A percentile compares a stretch with the other conserved stretches of the same genome.
Evolutionary conservation across 345 rosid genomes (phyloP).

Genomic region (Aegle marmelos): DNA sequence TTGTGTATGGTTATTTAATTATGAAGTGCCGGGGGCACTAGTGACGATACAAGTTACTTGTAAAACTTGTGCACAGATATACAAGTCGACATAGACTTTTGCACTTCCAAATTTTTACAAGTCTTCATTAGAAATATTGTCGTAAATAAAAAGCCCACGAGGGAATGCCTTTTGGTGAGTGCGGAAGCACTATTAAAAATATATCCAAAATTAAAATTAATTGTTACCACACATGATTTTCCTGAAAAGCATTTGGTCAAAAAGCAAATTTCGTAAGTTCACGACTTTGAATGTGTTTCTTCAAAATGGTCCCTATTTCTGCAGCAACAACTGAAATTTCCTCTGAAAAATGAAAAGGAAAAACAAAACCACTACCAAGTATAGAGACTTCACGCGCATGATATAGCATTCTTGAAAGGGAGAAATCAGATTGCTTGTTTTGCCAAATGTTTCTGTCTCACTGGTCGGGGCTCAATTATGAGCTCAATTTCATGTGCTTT

Average conservation of each 20-base stretch:
- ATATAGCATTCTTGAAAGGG: neutral
- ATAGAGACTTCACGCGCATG: neutral
- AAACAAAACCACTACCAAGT: neutral
- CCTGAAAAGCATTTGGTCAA: constrained; percentile 5
- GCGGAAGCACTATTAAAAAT: neutral
- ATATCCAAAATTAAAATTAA: neutral
- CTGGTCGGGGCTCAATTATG: neutral
- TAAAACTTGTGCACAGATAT: constrained; percentile 28
- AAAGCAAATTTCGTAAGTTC: neutral
- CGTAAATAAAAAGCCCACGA: neutral
- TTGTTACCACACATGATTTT: constrained; percentile 8
- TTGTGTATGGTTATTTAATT: neutral
- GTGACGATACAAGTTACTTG: constrained; percentile 24
- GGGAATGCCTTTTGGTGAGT: neutral
- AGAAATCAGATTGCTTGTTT: neutral
- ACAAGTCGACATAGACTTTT: constrained; percentile 6
- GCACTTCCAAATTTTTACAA: neutral
- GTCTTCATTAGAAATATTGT: neutral
- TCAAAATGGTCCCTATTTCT: neutral
- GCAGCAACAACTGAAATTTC: neutral
- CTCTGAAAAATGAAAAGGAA: too few relatives aligned
- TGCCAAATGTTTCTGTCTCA: neutral
- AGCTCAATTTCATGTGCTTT: neutral
- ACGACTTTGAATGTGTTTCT: neutral
- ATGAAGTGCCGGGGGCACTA: constrained; percentile 1